Evolutionary conservation across 108 stramenopile genomes (phyloP).

Genomic region (Aureococcus anophagefferens): DNA sequence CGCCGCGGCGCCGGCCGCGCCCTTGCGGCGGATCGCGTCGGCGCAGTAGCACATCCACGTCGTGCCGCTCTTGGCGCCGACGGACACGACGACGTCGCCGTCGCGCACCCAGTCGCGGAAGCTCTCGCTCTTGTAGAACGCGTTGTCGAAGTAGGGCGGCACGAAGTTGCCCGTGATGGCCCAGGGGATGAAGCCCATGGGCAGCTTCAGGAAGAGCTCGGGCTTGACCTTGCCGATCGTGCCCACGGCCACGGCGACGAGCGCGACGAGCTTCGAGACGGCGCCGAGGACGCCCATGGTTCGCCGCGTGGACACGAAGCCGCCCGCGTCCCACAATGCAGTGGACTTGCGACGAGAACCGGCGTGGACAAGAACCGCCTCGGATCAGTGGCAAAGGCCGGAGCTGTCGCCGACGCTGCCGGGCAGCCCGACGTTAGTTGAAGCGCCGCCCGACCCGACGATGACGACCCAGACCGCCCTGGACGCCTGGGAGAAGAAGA

Average conservation of each 20-base stretch:
- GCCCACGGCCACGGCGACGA: conserved; percentile 30
- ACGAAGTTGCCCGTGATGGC: conserved; percentile 28
- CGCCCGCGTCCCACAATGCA: no score
- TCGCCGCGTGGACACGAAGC: conserved; percentile 1
- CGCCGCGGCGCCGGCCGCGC: conserved; percentile 24
- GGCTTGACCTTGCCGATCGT: conserved; percentile 28
- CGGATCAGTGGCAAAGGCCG: no score
- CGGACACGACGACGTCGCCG: conserved; percentile 39
- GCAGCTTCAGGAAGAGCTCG: conserved; percentile 27
- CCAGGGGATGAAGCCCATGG: conserved; percentile 41
- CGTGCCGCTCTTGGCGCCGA: conserved; percentile 32
- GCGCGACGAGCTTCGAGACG: conserved; percentile 25
- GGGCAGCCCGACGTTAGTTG: no score
- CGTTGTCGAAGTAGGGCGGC: conserved; percentile 34
- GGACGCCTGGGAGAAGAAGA: no score
- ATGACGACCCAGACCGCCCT: no score
- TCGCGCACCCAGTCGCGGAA: conserved; percentile 17
- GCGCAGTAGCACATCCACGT: conserved; percentile 40
- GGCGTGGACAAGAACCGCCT: no score
- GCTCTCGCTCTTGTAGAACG: conserved; percentile 31
- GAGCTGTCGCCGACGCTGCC: no score
- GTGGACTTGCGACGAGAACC: no score
- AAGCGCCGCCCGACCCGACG: no score
- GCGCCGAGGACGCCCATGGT: conserved; percentile 25
- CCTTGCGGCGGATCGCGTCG: conserved; percentile 41